Base-by-base conservation (phyloP, 2,329 filamentous ascomycete genomes). In the Alternaria rosae region DNA sequence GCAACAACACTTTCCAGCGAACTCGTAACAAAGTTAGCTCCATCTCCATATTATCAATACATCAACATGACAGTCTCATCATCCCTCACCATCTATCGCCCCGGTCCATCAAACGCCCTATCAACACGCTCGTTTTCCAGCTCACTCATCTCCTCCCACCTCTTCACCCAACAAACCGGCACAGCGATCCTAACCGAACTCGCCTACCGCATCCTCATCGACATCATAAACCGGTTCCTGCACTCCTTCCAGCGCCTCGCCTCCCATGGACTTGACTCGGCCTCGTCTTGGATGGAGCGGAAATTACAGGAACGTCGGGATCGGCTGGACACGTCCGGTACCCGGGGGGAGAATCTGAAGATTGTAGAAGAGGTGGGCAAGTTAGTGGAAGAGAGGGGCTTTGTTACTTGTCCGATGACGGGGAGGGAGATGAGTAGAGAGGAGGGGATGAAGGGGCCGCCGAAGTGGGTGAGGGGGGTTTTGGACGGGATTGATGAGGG, bases 111-210 rank as follows among this genome's bases (percentile, higher is more conserved):
- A 9, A 32, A 12, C 11, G 54, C 53, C 9, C 25, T 65, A 11
- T 52, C 59, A 12, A 48, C 47, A 15, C 57, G 42, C 43, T 42
- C 57, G 30, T 57, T 53, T 11, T 48, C 60, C 25, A 45, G 44
- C 21, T 66, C 67, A 2, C 52, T 70, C 13, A 62, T 71, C 28
- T 53, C 65, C 6, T 65, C 62, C 10, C 56, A 44, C 38, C 58
- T 67, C 38, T 70, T 70, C 53, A 61, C 54, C 5, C 66, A 62
- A 21, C 66, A 66, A 52, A 73, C 72, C 35, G 70, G 70, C 23
- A 73, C 70, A 9, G 70, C 71, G 20, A 70, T 76, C 28, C 70
- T 68, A 15, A 74, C 74, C 3, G 72, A 76, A 52, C 64, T 76
- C 4, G 67, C 76, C 54, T 77, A 76, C 42, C 73, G 74, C 50